These are phyloP conservation scores for Solidago caesia DNA, from an alignment of 129 eudicot species.

Conservation along the genomic window DNA sequence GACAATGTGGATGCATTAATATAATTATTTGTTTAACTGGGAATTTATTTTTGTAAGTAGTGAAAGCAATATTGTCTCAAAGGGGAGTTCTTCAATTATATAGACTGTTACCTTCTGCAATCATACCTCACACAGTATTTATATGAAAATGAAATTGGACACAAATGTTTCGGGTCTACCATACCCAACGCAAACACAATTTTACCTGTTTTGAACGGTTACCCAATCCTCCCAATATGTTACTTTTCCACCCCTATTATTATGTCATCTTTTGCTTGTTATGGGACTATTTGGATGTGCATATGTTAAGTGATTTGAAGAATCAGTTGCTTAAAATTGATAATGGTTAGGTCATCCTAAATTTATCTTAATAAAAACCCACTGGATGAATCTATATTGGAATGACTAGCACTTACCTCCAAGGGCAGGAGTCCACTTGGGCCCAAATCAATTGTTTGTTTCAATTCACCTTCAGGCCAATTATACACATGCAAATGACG, in stretches of 20 bases:
- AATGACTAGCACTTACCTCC: constrained; percentile 54
- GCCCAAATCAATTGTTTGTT: constrained; percentile 90
- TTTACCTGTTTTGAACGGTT: too few species aligned
- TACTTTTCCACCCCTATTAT: too few species aligned
- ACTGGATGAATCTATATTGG: not conserved
- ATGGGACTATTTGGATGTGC: too few species aligned
- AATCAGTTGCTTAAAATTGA: too few species aligned
- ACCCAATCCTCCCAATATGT: too few species aligned
- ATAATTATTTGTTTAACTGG: not conserved
- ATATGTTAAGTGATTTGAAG: too few species aligned
- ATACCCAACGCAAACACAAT: too few species aligned
- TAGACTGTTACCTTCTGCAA: too few species aligned
- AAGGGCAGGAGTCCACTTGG: constrained; percentile 77
- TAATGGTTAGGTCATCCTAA: not conserved
- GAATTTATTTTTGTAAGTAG: not conserved
- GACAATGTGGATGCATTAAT: constrained; percentile 7
- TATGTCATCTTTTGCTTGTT: too few species aligned
- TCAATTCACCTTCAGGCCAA: constrained; percentile 96
- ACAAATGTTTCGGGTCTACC: too few species aligned
- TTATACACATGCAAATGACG: constrained; percentile 85
- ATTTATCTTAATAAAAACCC: not conserved
- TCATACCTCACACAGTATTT: too few species aligned
- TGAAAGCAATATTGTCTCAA: not conserved
- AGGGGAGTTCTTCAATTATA: not conserved
- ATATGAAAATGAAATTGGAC: too few species aligned